phyloP scores from a whole-genome alignment of 192 early-diverging fungal genomes.

The Allomyces macrogynus region DNA sequence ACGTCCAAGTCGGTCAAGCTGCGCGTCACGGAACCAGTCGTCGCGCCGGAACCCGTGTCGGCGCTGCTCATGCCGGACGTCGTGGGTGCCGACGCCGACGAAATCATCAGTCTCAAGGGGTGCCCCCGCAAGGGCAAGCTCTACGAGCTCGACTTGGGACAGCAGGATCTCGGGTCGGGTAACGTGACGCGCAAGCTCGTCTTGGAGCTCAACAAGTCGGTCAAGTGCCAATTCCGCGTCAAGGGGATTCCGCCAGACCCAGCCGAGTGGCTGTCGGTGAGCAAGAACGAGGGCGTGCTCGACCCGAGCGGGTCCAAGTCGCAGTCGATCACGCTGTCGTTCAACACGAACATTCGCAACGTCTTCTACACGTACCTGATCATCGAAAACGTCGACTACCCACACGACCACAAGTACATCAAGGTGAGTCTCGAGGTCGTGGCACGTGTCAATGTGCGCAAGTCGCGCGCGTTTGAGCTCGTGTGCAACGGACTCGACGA shows the following conservation, averaged over 20 bases:
- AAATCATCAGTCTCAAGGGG: not conserved
- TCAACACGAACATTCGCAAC: constrained; percentile 33
- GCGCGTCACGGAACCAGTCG: not conserved
- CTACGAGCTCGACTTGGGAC: constrained; percentile 56
- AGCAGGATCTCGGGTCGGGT: constrained; percentile 39
- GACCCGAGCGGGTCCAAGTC: constrained; percentile 18
- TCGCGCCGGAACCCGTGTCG: not conserved
- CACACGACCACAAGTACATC: constrained; percentile 47
- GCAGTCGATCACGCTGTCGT: constrained; percentile 31
- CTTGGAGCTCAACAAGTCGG: constrained; percentile 31
- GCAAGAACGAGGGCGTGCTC: constrained; percentile 46
- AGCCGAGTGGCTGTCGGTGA: constrained; percentile 43
- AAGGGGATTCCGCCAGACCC: constrained; percentile 31
- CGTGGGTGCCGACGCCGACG: not conserved
- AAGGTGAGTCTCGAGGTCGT: constrained; percentile 52
- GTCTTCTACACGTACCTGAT: constrained; percentile 50
- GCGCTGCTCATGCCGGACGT: not conserved
- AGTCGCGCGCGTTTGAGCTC: constrained; percentile 52
- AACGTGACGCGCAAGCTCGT: constrained; percentile 39
- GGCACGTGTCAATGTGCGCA: constrained; percentile 23
- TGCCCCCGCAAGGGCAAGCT: constrained; percentile 6
- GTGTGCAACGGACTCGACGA: constrained; percentile 40
- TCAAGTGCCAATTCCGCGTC: constrained; percentile 39
- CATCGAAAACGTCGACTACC: constrained; percentile 52
- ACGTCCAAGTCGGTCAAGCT: not conserved